Conservation (phyloP, 768 basidiomycete species). For the Galerina marginata region DNA sequence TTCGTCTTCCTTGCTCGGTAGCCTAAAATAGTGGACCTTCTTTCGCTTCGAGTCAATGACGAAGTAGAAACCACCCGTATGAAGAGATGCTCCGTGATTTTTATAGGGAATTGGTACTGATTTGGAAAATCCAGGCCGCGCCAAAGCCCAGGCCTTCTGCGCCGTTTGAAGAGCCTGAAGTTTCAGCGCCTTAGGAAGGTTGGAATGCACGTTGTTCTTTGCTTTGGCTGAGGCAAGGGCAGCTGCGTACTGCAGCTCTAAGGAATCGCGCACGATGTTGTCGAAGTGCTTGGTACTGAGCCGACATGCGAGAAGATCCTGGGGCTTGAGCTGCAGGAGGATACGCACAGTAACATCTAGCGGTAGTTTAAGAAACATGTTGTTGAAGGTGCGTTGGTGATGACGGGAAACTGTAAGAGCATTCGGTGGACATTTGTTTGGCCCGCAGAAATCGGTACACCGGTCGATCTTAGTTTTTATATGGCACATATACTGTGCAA, state of each 20-base stretch:
- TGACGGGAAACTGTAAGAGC: too few relatives aligned
- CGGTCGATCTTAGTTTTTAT: too few relatives aligned
- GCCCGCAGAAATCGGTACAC: too few relatives aligned
- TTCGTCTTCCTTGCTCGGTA: conserved; percentile 9
- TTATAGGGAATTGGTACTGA: neutral
- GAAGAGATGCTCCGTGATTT: neutral
- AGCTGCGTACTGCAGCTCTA: neutral
- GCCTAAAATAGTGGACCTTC: neutral
- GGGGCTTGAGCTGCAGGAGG: neutral
- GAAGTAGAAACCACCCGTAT: conserved; percentile 1
- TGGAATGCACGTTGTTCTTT: neutral
- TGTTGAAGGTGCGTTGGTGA: too few relatives aligned
- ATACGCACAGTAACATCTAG: neutral
- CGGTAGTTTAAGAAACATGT: neutral
- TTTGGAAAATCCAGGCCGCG: neutral
- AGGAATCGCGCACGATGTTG: neutral
- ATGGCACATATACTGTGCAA: too few relatives aligned
- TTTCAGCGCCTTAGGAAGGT: neutral
- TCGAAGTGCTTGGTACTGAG: neutral
- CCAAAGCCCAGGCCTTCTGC: neutral
- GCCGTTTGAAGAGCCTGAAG: neutral
- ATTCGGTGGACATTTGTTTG: too few relatives aligned
- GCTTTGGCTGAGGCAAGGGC: neutral
- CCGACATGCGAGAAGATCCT: neutral
- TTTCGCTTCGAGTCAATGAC: neutral